Evolutionary conservation across 441 rosid species (phyloP).

Genomic region (Theobroma grandiflorum): DNA sequence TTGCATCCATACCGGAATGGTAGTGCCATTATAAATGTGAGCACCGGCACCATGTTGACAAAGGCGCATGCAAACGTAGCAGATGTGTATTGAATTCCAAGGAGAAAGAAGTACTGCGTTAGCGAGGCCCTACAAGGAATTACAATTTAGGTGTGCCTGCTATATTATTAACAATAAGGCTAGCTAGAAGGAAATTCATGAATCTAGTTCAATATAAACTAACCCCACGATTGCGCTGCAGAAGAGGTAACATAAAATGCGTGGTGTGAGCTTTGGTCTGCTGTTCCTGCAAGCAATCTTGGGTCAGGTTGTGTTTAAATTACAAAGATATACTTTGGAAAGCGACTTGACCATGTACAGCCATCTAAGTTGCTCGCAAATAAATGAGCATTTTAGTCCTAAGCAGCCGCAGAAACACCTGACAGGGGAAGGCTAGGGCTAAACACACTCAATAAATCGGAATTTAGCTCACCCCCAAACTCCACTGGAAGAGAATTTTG

Average conservation of each 20-base stretch:
- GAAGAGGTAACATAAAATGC: slow-evolving; percentile 58
- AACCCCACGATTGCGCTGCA: slow-evolving; percentile 67
- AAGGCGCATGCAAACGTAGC: slow-evolving; percentile 70
- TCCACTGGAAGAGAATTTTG: background rate
- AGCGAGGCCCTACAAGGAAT: slow-evolving; percentile 53
- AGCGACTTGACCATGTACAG: background rate
- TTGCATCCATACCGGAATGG: slow-evolving; percentile 54
- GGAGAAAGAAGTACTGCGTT: slow-evolving; percentile 61
- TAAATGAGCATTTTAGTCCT: background rate
- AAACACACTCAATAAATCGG: background rate
- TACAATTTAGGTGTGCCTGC: background rate
- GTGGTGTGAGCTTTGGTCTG: slow-evolving; percentile 63
- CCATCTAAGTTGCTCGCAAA: background rate
- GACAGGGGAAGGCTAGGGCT: background rate
- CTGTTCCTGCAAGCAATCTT: slow-evolving; percentile 53
- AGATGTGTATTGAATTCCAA: slow-evolving; percentile 72
- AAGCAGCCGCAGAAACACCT: background rate
- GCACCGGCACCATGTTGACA: slow-evolving; percentile 67
- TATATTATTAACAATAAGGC: background rate
- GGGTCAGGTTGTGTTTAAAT: background rate
- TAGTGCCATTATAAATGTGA: slow-evolving; percentile 66
- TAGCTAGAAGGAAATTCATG: background rate
- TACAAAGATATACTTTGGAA: background rate
- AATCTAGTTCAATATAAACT: slow-evolving; percentile 22
- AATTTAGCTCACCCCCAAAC: background rate